Base-by-base conservation (phyloP, 2,329 filamentous ascomycete species). In the Penicillium brasilianum region DNA sequence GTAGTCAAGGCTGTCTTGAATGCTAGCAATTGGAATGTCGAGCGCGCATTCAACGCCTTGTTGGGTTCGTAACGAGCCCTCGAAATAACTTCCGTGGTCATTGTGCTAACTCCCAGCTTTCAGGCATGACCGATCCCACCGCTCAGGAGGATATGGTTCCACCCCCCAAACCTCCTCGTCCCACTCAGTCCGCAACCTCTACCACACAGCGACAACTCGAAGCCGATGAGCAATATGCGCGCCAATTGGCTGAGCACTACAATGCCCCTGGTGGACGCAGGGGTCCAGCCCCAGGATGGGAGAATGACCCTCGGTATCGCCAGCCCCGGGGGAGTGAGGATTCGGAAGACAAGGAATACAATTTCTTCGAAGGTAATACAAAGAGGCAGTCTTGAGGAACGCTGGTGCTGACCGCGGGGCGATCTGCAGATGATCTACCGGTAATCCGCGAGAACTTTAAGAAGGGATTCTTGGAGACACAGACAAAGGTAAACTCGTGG, bases 381-480 rank as follows among this genome's bases (percentile, higher is more conserved):
- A 55, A 25, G 20, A 43, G 46, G 49, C 46, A 13, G 6, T 16
- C 11, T 10, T 34, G 20, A 50, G 11, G 22, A 20, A 20, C 5
- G 25, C 18, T 5, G 14, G 30, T 34, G n/a, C 57, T 63, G 49
- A 61, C 51, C 14, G 6, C n/a, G 39, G 20, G 28, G 6, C 14
- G 7, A 48, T 18, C 25, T 48, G 43, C 66, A 88, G 95, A 99
- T 71, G 95, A 99, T 69, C 85, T 99, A 14, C 94, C 95, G 1
- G 88, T 94, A 53, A 97, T 99, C 73, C 89, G 89, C 67, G 92
- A 97, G 74, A 97, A 96, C 72, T 86, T 99, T 69, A 90, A 90
- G 74, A 96, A 98, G 80, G 95, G 95, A 4, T 99, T 99, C 79
- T 73, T 93, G 58, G 93, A 99, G 73, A 98, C 95, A 1, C 95